phyloP scores from a whole-genome alignment of 169 alveolate genomes.

The Plasmodium falciparum region DNA sequence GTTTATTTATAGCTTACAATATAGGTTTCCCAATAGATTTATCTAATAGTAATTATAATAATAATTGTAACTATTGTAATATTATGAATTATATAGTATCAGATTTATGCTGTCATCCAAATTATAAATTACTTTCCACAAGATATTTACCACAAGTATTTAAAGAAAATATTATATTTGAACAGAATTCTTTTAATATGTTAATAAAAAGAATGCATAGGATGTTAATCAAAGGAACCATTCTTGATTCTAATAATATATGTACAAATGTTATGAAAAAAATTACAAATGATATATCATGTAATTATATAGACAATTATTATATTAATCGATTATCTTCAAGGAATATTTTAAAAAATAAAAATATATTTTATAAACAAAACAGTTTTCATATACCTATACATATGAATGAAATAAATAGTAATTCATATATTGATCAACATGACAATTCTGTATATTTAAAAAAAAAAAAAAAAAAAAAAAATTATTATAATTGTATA shows the following conservation, averaged over 20 bases:
- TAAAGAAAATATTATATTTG: conserved; percentile 59
- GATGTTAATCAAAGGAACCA: conserved; percentile 51
- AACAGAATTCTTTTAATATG: conserved; percentile 63
- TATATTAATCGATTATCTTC: conserved; percentile 23
- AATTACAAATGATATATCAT: background rate
- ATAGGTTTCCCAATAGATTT: conserved; percentile 50
- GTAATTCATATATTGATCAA: conserved; percentile 23
- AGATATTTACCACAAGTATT: conserved; percentile 68
- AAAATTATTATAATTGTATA: background rate
- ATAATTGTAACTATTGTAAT: conserved; percentile 37
- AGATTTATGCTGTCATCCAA: conserved; percentile 67
- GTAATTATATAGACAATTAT: background rate
- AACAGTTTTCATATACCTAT: conserved; percentile 39
- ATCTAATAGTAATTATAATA: background rate
- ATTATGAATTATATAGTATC: conserved; percentile 35
- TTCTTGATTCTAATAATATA: conserved; percentile 20
- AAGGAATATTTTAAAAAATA: conserved; percentile 9
- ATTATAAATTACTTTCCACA: conserved; percentile 45
- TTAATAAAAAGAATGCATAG: conserved; percentile 70
- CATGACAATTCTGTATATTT: conserved; percentile 21
- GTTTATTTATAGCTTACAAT: conserved; percentile 32
- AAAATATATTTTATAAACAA: background rate
- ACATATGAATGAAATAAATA: conserved; percentile 18
- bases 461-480: conserved; percentile 5
- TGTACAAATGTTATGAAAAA: background rate